Base-by-base conservation (phyloP, 2,329 filamentous ascomycete species). In the Penicillium aurantiogriseum region DNA sequence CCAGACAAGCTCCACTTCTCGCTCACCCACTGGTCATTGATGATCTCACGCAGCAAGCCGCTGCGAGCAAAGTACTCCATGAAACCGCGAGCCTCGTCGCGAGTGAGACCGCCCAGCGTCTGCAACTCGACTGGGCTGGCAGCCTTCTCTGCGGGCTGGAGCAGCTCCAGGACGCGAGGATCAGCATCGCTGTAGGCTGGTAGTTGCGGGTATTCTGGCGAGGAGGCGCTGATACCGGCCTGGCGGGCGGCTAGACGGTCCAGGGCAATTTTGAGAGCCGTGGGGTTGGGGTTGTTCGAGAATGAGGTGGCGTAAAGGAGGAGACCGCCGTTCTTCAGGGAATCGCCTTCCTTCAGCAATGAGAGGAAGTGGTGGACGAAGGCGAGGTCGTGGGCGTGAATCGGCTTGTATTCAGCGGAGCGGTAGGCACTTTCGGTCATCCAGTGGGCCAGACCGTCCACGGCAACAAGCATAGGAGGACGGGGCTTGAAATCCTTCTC, bases 51-150 rank as follows among this genome's bases (percentile, higher is more conserved):
- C 70, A 96, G 73, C 71, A 96, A 80, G 13, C 93, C 94, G 73
- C 91, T 95, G 36, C 85, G 86, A 5, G 91, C 92, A 81, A 93
- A 97, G 78, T 97, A 97, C 79, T 97, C 92, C 86, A 97, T 88
- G 66, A 96, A 80, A 0, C 86, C 83, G 58, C 88, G 84, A 11
- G 90, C 87, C 77, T 97, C 93, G 2, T 82, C 77, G 75, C 88
- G 90, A 67, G 80, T 88, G 64, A 97, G 69, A 9, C 90, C 89
- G 42, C 83, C 81, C 21, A 96, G 71, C 21, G 83, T 81, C 65
- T 81, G 74, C 3, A 83, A 71, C 33, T 79, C 75, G 13, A 83
- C 72, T 8, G 71, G 71, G 42, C 64, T 63, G 38, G 69, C 69
- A 55, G 61, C 17, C 55, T 58, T 56, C 56, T 76, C 74, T 5